Percentiles rank a stretch among this genome's conserved stretches.
These are phyloP conservation scores for Yamadazyma tumulicola DNA, from an alignment of 805 yeast genomes.

Conservation along the genomic window DNA sequence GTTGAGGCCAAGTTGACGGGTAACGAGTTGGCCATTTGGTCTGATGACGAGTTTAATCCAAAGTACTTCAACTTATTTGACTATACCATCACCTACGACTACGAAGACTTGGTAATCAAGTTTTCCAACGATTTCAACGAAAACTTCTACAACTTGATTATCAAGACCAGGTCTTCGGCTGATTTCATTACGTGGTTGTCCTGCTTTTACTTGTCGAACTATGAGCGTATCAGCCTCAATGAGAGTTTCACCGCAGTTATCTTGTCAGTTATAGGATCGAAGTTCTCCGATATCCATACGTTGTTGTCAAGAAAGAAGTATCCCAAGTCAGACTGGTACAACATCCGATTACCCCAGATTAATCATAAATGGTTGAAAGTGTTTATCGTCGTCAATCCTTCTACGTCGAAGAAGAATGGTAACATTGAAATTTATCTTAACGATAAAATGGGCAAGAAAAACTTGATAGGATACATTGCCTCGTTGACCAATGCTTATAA, in stretches of 20 bases:
- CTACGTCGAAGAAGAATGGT: conserved; percentile 44
- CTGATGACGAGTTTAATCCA: conserved; percentile 42
- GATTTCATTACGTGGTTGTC: conserved; percentile 41
- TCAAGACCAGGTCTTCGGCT: conserved; percentile 18
- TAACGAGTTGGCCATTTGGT: conserved; percentile 50
- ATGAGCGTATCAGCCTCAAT: conserved; percentile 53
- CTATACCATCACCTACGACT: conserved; percentile 16
- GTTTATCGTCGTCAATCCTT: conserved; percentile 47
- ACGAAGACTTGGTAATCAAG: conserved; percentile 6
- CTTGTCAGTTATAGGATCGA: conserved; percentile 53
- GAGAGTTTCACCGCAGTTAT: conserved; percentile 66
- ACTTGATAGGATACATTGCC: conserved; percentile 48
- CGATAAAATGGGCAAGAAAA: conserved; percentile 47
- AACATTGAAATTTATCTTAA: conserved; percentile 51
- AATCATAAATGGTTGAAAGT: conserved; percentile 59
- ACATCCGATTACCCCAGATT: conserved; percentile 55
- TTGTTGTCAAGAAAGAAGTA: conserved; percentile 47
- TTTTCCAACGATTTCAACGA: conserved; percentile 14
- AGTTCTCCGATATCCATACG: conserved; percentile 56
- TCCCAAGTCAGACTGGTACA: conserved; percentile 57
- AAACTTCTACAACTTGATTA: conserved; percentile 17
- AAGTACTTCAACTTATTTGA: conserved; percentile 53
- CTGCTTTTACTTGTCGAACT: conserved; percentile 51
- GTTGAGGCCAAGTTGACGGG: conserved; percentile 47
- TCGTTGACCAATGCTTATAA: conserved; percentile 46